phyloP scores from a whole-genome alignment of 2,329 filamentous ascomycete species.

The Fusarium drepaniforme region DNA sequence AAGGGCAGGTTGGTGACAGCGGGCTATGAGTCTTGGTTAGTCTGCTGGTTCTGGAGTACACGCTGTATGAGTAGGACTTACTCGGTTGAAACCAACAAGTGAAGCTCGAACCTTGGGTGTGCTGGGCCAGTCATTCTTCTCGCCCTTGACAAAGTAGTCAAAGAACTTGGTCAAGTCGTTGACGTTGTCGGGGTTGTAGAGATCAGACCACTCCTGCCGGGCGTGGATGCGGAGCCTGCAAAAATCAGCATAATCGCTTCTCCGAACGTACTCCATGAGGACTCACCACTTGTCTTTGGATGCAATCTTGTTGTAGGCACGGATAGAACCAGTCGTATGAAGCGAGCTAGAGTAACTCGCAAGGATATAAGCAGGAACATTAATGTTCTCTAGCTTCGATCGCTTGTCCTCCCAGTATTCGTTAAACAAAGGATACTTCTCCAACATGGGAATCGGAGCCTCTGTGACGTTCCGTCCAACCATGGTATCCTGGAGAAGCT shows the following conservation, averaged over 20 bases:
- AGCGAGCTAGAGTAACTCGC: slow-evolving; percentile 7
- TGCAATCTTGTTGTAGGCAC: background rate
- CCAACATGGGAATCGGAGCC: background rate
- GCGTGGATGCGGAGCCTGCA: background rate
- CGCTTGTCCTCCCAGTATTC: slow-evolving; percentile 7
- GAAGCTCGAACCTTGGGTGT: background rate
- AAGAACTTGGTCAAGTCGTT: background rate
- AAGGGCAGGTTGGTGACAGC: background rate
- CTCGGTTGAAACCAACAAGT: background rate
- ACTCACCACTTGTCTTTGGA: background rate
- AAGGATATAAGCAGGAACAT: slow-evolving; percentile 5
- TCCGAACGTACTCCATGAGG: too few species aligned
- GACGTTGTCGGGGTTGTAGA: background rate
- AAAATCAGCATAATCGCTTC: background rate
- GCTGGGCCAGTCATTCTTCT: background rate
- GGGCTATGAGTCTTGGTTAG: background rate
- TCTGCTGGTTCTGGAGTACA: rapidly evolving
- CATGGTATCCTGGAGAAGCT: slow-evolving; percentile 6
- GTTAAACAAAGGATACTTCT: background rate
- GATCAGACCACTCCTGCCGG: background rate
- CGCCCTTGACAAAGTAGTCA: background rate
- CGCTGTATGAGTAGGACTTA: background rate
- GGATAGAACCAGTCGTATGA: background rate
- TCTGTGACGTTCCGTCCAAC: background rate
- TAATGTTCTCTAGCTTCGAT: background rate